phyloP scores from a whole-genome alignment of 2,329 filamentous ascomycete species.

The Apiospora marii region DNA sequence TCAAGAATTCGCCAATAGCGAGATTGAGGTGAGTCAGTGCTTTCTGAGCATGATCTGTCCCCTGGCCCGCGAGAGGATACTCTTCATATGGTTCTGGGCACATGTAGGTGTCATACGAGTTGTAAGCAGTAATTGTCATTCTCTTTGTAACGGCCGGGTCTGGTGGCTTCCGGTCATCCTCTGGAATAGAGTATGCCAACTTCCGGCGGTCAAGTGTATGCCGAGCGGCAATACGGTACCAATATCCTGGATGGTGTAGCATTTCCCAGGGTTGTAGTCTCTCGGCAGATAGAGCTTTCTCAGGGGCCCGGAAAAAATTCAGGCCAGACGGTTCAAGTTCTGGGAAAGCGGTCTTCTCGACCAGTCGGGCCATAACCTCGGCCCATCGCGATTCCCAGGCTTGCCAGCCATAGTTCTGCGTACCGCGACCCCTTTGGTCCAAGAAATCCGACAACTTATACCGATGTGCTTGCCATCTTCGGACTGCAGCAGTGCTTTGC shows the following conservation, averaged over 20 bases:
- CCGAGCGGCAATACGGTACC: constrained; percentile 68
- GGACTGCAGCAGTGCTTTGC: constrained; percentile 79
- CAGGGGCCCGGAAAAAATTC: constrained; percentile 61
- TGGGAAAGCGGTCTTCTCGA: constrained; percentile 61
- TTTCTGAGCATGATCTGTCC: constrained; percentile 62
- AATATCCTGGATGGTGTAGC: constrained; percentile 72
- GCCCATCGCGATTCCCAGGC: constrained; percentile 88
- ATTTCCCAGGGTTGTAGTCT: constrained; percentile 69
- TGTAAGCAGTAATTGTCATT: constrained; percentile 59
- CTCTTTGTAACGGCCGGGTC: constrained; percentile 55
- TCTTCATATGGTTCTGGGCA: constrained; percentile 70
- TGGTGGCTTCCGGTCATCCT: constrained; percentile 64
- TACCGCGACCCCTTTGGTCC: constrained; percentile 84
- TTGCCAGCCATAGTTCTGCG: constrained; percentile 89
- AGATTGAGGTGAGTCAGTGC: constrained; percentile 61
- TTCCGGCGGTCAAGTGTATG: constrained; percentile 61
- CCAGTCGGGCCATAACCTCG: constrained; percentile 66
- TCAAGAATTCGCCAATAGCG: constrained; percentile 62
- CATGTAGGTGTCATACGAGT: constrained; percentile 69
- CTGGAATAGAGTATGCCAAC: constrained; percentile 64
- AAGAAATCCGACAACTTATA: constrained; percentile 78
- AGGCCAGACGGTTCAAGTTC: constrained; percentile 55
- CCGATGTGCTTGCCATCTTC: constrained; percentile 81
- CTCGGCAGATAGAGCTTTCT: constrained; percentile 66
- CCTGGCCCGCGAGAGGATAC: constrained; percentile 57